Percentiles rank a stretch among this genome's conserved stretches.
Conservation (phyloP, 176 grass and related monocot genomes). For the Oryza glaberrima region DNA sequence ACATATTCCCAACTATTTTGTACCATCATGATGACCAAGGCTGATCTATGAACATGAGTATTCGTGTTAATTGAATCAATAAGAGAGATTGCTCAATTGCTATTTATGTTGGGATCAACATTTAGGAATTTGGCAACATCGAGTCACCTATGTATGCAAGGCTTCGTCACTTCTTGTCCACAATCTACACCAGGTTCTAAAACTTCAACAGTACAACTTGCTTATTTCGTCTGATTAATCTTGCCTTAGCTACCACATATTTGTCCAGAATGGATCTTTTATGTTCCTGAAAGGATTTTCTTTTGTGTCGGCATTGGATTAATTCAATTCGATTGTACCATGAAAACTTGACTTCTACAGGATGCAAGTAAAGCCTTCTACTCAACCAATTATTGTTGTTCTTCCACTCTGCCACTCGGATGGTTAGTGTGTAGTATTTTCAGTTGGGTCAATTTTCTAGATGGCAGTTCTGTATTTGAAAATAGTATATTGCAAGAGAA, state of each 20-base stretch:
- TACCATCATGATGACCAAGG: not conserved
- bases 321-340: conserved; percentile 1
- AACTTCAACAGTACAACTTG: not conserved
- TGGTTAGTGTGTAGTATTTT: conserved; percentile 65
- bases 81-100: not conserved
- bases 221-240: not conserved
- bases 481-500: not conserved
- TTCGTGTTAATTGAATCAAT: conserved; percentile 9
- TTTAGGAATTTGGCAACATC: conserved; percentile 97
- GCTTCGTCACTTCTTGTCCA: conserved; percentile 85
- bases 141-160: conserved; percentile 94
- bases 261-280: not conserved
- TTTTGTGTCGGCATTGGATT: not conserved
- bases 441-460: conserved; percentile 13
- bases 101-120: conserved; percentile 13
- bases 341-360: conserved; percentile 47
- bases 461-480: not conserved
- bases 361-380: conserved; percentile 94
- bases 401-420: conserved; percentile 91
- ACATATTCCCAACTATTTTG: not conserved
- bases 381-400: conserved; percentile 81
- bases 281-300: not conserved
- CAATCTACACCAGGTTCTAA: conserved; percentile 77
- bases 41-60: not conserved
- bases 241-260: not conserved